phyloP scores from a whole-genome alignment of 306 rosid species.

The Parietaria judaica region DNA sequence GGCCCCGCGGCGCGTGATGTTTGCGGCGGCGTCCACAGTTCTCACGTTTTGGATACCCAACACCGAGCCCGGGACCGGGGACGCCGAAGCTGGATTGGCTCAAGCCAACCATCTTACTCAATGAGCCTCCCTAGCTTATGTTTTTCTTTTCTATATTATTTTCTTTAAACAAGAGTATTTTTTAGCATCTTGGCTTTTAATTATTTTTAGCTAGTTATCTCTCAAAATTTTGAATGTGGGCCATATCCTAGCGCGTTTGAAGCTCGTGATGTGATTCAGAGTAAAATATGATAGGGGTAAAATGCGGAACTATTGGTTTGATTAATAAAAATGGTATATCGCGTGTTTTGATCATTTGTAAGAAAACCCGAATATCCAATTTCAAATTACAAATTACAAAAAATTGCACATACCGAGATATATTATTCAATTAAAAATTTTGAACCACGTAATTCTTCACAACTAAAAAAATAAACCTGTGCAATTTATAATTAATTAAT shows the following conservation, averaged over 20 bases:
- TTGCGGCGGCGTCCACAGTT: slow-evolving; percentile 82
- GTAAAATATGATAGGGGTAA: too few relatives aligned
- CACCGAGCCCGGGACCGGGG: slow-evolving; percentile 32
- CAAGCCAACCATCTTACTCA: slow-evolving; percentile 32
- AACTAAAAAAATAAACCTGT: too few relatives aligned
- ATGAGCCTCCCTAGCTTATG: neutral
- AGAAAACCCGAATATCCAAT: too few relatives aligned
- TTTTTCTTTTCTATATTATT: neutral
- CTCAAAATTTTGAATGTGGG: neutral
- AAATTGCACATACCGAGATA: too few relatives aligned
- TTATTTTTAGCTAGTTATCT: too few relatives aligned
- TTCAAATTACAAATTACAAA: too few relatives aligned
- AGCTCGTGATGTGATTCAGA: neutral
- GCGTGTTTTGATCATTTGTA: too few relatives aligned
- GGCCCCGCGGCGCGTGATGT: slow-evolving; percentile 94
- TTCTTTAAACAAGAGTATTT: neutral
- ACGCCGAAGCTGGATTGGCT: slow-evolving; percentile 22
- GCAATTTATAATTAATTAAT: too few relatives aligned
- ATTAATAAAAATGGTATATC: too few relatives aligned
- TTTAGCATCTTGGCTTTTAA: neutral
- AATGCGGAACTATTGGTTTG: too few relatives aligned
- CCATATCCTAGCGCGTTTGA: slow-evolving; percentile 5
- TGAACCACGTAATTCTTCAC: too few relatives aligned
- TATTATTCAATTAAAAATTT: too few relatives aligned
- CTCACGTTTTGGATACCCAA: slow-evolving; percentile 90